Evolutionary conservation across 768 basidiomycete genomes (phyloP), one percentile per base, ranked within the genome.

Genomic region (Kwoniella sp.): DNA sequence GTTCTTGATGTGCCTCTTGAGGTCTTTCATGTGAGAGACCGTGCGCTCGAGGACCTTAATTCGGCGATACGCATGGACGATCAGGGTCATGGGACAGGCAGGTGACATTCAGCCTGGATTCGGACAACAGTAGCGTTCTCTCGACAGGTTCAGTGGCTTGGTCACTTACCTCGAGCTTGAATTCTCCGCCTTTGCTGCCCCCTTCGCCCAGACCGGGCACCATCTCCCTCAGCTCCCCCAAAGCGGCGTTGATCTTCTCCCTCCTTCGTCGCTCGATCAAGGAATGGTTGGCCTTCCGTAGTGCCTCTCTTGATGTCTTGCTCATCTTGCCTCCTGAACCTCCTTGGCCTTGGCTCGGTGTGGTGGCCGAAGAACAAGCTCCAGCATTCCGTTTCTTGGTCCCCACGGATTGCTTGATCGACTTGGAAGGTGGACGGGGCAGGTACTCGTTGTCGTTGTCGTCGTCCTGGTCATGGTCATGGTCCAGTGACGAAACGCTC

Each of bases 201-300:
- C 86, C 88, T 3, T 84, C 73, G 0, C 72, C 75, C 29, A 78
- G 58, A 30, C 83, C 74, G 0, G 92, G 92, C 0, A 95, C 91
- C 72, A 96, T 87, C 68, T 85, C 84, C 67, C 88, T 86, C 51
- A 97, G 82, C 1, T 88, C 86, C 1, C 88, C 85, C 4, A 97
- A 84, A 0, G 93, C 92, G 57, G 92, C 89, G 76, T 98, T 98
- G 69, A 98, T 97, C 85, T 96, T 96, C 12, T 94, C 95, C 65
- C 94, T 85, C 30, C 94, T 83, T 0, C 93, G 87, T 76, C 94
- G 91, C 82, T 98, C 94, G 77, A 98, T 98, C 67, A 93, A 87
- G 4, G 90, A 91, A 75, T 98, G 94, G 81, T 96, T 96, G 37
- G 92, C 86, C 79, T 94, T 92, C 58, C 94, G 87, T 80, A 92